Base-by-base conservation (phyloP, 257 asterid genomes). In the Salvia hispanica region DNA sequence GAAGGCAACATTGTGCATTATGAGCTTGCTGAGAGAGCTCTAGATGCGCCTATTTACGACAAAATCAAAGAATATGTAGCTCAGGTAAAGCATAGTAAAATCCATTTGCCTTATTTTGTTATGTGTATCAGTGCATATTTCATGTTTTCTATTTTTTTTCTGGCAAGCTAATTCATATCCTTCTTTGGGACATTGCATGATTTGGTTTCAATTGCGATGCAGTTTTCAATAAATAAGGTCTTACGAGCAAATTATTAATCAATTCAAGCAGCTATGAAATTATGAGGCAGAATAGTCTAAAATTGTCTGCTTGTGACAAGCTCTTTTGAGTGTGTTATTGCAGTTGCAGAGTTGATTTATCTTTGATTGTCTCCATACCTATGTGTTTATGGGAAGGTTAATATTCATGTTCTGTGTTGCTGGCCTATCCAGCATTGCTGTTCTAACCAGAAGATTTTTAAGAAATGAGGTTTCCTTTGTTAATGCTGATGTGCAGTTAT, bases 11-110 rank as follows among this genome's bases (percentile, higher is more conserved):
- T 71, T 55, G 61, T 83, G 6, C 77, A 73, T 68, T 90, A 84
- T 73, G 96, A 91, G 90, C 97, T 90, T 68, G 99, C 99, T 50
- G 99, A 94, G 86, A 88, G 97, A 75, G 90, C 96, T 59, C 82
- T 86, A 64, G 92, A 94, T 75, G 84, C 67, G 58, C 71, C 80
- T 25, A 34, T 84, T 58, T 44, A 77, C 70, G 82, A 81, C 34
- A 78, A 78, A 65, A 67, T 88, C 72, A 90, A 88, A 73, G 95
- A 85, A 52, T 81, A 78, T 51, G 74, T 86, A 25, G 31, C 79
- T 60, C 82, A 90, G 97, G 99, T 89, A 63, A 48, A 33, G 68
- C 47, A 46, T 51, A 40, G 40, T 52, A 6, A 34, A 5, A 14
- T 34, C 42, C 46, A 2, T 68, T 18, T 39, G 34, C 57, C 52